Base-by-base conservation (phyloP, 805 yeast species). In the Starmerella tilneyi region DNA sequence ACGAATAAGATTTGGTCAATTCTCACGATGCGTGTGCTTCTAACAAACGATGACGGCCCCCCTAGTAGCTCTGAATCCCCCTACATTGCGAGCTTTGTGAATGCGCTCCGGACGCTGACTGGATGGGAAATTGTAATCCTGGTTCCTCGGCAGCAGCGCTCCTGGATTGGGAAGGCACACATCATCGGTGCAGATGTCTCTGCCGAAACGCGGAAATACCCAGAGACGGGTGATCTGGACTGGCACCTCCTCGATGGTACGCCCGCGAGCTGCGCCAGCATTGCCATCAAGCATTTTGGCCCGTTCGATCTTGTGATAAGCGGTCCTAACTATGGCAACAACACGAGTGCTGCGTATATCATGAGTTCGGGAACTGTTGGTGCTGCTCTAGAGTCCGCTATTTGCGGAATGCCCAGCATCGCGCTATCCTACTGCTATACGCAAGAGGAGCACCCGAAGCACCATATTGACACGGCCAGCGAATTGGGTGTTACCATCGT, bases 81-180 rank as follows among this genome's bases (percentile, higher is more conserved):
- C 2, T 92, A 88, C 64, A 72, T 92, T 46, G 81, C 83, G 57
- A 81, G 76, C 54, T 71, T 92, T 29, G 86, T 84, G 5, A 81
- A 81, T 50, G 82, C 84, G 39, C 69, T 88, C 37, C 59, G 60
- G 36, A 60, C 68, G 33, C 55, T 67, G 43, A 84, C 96, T 5
- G 77, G 84, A 59, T 89, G 97, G 97, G 75, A 81, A 22, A 64
- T 88, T 26, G 77, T 86, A 20, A 78, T 88, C 17, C 86, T 81
- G 22, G 80, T 92, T 3, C 98, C 98, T 11, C 65, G 70, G 49
- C 73, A 78, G 43, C 94, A 84, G 55, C 69, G 92, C 55, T 88
- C 96, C 12, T 92, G 98, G 98, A 89, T 86, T 46, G 96, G 96
- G 29, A 92, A 92, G 62, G 97, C 98, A 5, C 96, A 88, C 67